Evolutionary conservation across 1,139 yeast genomes (phyloP).

Genomic region (Trichomonascaceae sp.): DNA sequence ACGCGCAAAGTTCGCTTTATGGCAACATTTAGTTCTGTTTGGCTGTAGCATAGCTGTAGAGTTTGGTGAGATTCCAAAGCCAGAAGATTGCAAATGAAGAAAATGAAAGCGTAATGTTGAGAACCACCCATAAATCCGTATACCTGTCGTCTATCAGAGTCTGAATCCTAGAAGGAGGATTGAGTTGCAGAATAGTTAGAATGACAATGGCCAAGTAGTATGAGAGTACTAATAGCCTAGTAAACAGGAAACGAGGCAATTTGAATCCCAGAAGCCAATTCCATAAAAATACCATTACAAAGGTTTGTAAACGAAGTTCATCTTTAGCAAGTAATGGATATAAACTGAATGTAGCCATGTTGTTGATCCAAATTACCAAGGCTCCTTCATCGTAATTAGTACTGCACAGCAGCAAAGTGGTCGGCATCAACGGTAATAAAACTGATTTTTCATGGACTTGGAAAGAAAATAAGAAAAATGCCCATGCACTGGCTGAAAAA

Average conservation of each 20-base stretch:
- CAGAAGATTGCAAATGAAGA: slow-evolving; percentile 71
- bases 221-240: slow-evolving; percentile 50
- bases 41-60: slow-evolving; percentile 25
- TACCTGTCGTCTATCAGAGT: slow-evolving; percentile 29
- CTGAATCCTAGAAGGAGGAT: slow-evolving; percentile 15
- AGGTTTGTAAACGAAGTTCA: slow-evolving; percentile 64
- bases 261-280: slow-evolving; percentile 66
- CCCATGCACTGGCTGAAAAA: slow-evolving; percentile 76
- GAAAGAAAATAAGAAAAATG: slow-evolving; percentile 83
- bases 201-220: slow-evolving; percentile 53
- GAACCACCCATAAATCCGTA: slow-evolving; percentile 84
- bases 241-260: slow-evolving; percentile 46
- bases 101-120: slow-evolving; percentile 68
- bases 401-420: slow-evolving; percentile 58
- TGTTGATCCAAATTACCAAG: slow-evolving; percentile 80
- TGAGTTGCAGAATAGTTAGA: slow-evolving; percentile 50
- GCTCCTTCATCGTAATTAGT: slow-evolving; percentile 45
- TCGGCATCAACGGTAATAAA: slow-evolving; percentile 79
- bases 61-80: slow-evolving; percentile 63
- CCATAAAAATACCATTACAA: slow-evolving; percentile 53
- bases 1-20: slow-evolving; percentile 26
- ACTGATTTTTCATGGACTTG: slow-evolving; percentile 96
- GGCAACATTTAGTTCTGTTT: slow-evolving; percentile 17
- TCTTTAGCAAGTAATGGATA: slow-evolving; percentile 84
- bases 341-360: slow-evolving; percentile 76